Base-by-base conservation (phyloP, 371 early-diverging fungal species). In the Mucor mucedo region DNA sequence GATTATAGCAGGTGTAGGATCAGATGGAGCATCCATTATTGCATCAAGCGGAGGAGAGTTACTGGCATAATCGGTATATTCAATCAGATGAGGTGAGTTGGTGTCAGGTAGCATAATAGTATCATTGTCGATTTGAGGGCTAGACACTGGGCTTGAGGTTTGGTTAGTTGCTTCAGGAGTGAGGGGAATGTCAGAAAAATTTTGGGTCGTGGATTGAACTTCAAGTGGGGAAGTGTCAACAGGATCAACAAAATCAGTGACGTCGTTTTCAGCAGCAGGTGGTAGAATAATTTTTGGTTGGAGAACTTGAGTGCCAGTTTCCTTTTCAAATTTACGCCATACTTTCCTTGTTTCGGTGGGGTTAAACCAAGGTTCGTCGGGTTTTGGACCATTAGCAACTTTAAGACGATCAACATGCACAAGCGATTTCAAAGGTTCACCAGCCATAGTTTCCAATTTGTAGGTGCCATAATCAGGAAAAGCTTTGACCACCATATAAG, bases 351-450 rank as follows among this genome's bases (percentile, higher is more conserved):
- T 3, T 42, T 9, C 11, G 0, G 6, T 42, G 1, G 42, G 42
- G n/a, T 42, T 11, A 4, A 42, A 42, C 42, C 42, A 42, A n/a
- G 42, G 42, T 4, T 42, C 42, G 3, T 42, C 2, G 3, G 42
- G 42, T 42, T 42, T 42, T 59, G 68, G 5, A 50, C 60, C 55
- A 28, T 58, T 13, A 2, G 62, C 58, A 35, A 14, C 6, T 13
- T 47, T 35, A 1, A 67, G 28, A 3, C 67, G 35, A 52, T 67
- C 62, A 0, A 49, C 54, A 58, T 61, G 67, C 0, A 62, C 67
- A 38, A 48, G 40, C 0, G 67, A 61, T 4, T 60, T 28, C 0
- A 59, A 39, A 1, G 60, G 61, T 33, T 60, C 56, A 53, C 65
- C 59, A 30, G 52, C 40, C 2, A 65, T 4, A 9, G 58, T 52